These are phyloP conservation scores for Trichoderma asperelloides DNA, from an alignment of 495 filamentous ascomycete genomes.

Conservation along the genomic window DNA sequence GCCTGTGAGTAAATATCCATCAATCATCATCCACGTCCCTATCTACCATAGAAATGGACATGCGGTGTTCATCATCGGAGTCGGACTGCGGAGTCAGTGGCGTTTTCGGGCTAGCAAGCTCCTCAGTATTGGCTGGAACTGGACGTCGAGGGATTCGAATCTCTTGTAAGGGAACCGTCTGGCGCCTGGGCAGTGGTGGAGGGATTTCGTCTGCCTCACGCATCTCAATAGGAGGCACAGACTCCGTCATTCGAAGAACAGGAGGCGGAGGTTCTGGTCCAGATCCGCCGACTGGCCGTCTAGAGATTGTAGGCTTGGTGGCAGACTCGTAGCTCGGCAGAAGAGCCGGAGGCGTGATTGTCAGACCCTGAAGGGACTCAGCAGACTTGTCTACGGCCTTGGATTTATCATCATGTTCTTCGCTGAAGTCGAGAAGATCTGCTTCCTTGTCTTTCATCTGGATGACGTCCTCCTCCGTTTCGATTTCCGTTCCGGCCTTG, in stretches of 20 bases:
- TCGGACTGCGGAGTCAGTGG: background rate
- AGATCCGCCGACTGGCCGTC: background rate
- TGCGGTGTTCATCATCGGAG: background rate
- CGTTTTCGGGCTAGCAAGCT: background rate
- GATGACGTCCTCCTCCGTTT: conserved; percentile 45
- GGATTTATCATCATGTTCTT: conserved; percentile 16
- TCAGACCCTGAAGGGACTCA: background rate
- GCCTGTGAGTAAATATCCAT: background rate
- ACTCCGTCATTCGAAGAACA: background rate
- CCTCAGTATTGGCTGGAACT: background rate
- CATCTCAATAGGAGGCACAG: background rate
- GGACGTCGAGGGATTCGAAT: background rate
- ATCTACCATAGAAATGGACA: conserved; percentile 1
- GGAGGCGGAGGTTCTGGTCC: background rate
- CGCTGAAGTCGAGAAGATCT: conserved; percentile 42
- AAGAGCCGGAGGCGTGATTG: background rate
- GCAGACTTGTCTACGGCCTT: background rate
- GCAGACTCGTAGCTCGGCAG: background rate
- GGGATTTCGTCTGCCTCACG: background rate
- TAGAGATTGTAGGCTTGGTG: background rate
- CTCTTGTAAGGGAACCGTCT: background rate
- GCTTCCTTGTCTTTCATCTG: conserved; percentile 22
- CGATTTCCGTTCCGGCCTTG: conserved; percentile 43
- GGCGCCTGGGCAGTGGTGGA: background rate
- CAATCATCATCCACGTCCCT: background rate